Evolutionary conservation across 2,329 filamentous ascomycete genomes (phyloP), one percentile per base, ranked within the genome.

Genomic region (Hypocreales sp.): DNA sequence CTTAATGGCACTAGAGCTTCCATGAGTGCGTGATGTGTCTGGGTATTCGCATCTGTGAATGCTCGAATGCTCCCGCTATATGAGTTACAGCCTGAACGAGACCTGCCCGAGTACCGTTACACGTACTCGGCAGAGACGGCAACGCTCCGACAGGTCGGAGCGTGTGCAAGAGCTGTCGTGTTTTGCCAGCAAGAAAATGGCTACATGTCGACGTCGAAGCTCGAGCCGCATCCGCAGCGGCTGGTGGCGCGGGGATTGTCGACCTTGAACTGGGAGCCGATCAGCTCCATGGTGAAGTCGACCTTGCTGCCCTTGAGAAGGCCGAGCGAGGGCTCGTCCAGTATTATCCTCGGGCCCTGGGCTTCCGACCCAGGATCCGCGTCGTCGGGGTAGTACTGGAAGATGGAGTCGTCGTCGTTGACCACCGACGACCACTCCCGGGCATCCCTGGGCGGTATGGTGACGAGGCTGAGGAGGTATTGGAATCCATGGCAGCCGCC

Each of bases 401-500:
- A 93, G 15, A 95, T 64, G 1, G 79, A 90, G 47, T 98, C 90
- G 42, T 95, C 90, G 33, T 84, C 75, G 15, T 67, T 50, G 6
- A 65, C 40, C 5, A 46, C 37, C 2, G 55, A 43, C 6, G 49
- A 41, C 40, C 44, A 46, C 16, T 53, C 42, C 5, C 48, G 41
- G 1, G 48, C 34, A 11, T 48, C 46, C 25, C 48, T 41, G 5
- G 46, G 34, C 0, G 71, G 71, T 1, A 77, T 54, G 1, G 68
- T 71, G 3, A 82, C 77, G 4, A 95, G 65, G 11, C 76, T 81
- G 81, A 98, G 93, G 25, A 92, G 60, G 48, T 98, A 98, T 50
- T 98, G 90, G 52, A 98, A 98, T 26, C 90, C 90, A 54, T 98
- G 90, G 51, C 90, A 98, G 30, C 90, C 90, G 36, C 90, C 90